A percentile compares a stretch with the other conserved stretches of the same genome.
Conservation (phyloP, 768 basidiomycete species). For the Rhodosporidiobolus sp. region DNA sequence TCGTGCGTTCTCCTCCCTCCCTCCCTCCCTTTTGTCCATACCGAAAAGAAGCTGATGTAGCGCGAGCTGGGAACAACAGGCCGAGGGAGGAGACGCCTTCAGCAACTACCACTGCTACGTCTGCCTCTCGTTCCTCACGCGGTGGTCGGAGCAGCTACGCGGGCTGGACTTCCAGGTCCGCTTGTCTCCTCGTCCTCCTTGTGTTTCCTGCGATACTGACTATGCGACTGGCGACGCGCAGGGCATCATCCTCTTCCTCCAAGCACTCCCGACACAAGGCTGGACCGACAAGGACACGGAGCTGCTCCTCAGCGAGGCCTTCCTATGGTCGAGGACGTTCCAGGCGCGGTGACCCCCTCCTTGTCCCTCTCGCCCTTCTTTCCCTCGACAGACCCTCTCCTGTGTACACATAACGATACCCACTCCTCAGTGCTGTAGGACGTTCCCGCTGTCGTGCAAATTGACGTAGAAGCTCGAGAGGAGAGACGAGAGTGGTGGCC, state of each 20-base stretch:
- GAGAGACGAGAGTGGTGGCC: too few species aligned
- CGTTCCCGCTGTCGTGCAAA: not conserved
- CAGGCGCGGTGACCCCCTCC: constrained; percentile 15
- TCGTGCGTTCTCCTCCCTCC: constrained; percentile 58
- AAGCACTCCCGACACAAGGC: constrained; percentile 69
- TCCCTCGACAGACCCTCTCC: too few species aligned
- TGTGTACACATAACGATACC: too few species aligned
- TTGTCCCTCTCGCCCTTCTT: not conserved
- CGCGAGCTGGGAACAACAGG: constrained; percentile 54
- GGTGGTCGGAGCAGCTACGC: constrained; percentile 87
- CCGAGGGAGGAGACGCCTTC: constrained; percentile 95
- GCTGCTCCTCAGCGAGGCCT: constrained; percentile 90
- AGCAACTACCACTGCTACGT: constrained; percentile 98
- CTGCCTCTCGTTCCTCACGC: constrained; percentile 92
- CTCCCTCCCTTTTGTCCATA: not conserved
- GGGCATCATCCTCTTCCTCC: constrained; percentile 99
- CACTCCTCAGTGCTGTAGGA: too few species aligned
- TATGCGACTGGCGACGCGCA: constrained; percentile 46
- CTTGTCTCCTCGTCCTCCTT: not conserved
- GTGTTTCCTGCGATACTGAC: not conserved
- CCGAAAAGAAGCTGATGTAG: not conserved
- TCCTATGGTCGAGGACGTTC: constrained; percentile 56
- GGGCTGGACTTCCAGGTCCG: constrained; percentile 97
- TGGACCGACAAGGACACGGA: constrained; percentile 97
- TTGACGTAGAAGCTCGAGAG: too few species aligned